Base-by-base conservation (phyloP, 371 early-diverging fungal genomes). In the Funneliformis caledonium region DNA sequence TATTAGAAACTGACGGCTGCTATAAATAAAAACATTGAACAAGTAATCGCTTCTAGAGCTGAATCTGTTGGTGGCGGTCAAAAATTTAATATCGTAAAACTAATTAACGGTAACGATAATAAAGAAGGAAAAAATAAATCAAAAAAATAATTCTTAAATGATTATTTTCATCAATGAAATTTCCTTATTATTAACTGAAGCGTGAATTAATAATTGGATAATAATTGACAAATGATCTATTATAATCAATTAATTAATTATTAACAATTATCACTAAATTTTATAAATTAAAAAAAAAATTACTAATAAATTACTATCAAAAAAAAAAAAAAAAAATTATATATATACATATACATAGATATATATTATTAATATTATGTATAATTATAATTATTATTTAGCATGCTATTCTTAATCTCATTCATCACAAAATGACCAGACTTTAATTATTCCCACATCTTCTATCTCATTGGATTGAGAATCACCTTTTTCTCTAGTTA, bases 341-440 rank as follows among this genome's bases (percentile, higher is more conserved):
- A 26, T 26, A 26, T 26, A 26, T 26, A 26, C 26, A 37, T 37
- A 37, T 37, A 37, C 3, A 37, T 37, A 37, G 1, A 37, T 37
- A 37, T 37, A 37, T 37, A 37, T 37, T 37, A 37, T 37, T 37
- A 37, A 56, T 16, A 19, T 52, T 56, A 47, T 47, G 19, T 19
- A 56, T 19, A 56, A 16, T 19, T 3, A 16, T 52, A 16, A 52
- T 14, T 56, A 56, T 56, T 19, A 56, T 19, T 52, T 16, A 19
- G 16, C 37, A 37, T 37, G 37, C 26, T 37, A 37, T 37, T 4
- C 14, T 52, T 14, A 37, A 37, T 3, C 37, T 56, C 56, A 68
- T 78, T 82, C 59, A 43, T 81, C 70, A 76, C 61, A 67, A 83
- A 83, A 78, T 33, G 82, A 68, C 79, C 79, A 78, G 12, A 78